Percentiles rank a stretch among this genome's conserved stretches.
phyloP scores from a whole-genome alignment of 495 filamentous ascomycete species.

The Terfezia boudieri region DNA sequence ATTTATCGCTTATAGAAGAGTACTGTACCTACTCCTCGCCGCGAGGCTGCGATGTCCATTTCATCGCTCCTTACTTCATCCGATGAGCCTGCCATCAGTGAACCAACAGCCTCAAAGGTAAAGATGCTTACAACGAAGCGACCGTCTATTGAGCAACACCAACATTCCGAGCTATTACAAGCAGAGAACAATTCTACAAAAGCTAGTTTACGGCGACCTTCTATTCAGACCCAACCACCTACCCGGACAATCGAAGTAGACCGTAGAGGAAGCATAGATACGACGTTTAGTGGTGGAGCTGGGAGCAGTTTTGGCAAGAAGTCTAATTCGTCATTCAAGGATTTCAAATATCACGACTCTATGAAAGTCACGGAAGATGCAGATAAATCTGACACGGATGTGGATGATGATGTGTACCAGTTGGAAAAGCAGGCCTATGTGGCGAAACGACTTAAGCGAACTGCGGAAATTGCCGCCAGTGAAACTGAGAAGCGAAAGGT shows the following conservation, averaged over 20 bases:
- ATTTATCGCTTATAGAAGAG: slow-evolving; percentile 15
- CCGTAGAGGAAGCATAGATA: background rate
- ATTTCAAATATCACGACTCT: slow-evolving; percentile 19
- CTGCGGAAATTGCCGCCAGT: slow-evolving; percentile 31
- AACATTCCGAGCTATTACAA: slow-evolving; percentile 5
- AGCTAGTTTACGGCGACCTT: background rate
- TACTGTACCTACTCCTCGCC: slow-evolving; percentile 12
- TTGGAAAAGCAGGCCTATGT: slow-evolving; percentile 12
- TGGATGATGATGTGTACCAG: slow-evolving; percentile 16
- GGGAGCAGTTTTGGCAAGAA: background rate
- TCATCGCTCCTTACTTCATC: slow-evolving; percentile 15
- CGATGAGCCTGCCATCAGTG: no score
- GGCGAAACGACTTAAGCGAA: slow-evolving; percentile 29
- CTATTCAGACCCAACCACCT: background rate
- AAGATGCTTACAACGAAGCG: no score
- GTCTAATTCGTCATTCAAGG: slow-evolving; percentile 10
- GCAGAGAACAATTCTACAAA: background rate
- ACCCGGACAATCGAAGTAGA: background rate
- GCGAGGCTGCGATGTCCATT: slow-evolving; percentile 19
- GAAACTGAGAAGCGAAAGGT: slow-evolving; percentile 39
- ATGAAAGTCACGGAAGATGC: slow-evolving; percentile 17
- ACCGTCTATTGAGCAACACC: slow-evolving; percentile 9
- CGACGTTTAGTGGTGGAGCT: background rate
- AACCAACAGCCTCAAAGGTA: no score
- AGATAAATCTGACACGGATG: slow-evolving; percentile 16